Base-by-base conservation (phyloP, 768 basidiomycete species). In the Cyathus striatus region DNA sequence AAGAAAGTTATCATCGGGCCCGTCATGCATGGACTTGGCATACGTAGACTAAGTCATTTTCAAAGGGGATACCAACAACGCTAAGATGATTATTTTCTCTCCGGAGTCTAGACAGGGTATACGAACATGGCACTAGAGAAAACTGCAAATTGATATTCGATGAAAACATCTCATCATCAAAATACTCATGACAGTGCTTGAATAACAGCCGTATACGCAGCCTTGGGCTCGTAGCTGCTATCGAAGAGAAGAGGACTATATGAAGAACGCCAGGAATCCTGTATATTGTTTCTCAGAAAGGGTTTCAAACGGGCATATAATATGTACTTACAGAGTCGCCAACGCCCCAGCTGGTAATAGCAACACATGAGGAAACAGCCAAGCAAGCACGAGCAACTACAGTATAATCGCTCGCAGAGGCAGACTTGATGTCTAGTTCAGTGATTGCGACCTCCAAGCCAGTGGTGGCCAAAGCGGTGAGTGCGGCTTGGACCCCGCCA, bases 261-360 rank as follows among this genome's bases (percentile, higher is more conserved):
- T 40, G 54, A 54, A 1, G 68, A 54, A 37, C 64, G 56, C 68
- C 68, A 72, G 6, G 69, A 72, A 55, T 70, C 61, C 58, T 63
- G 30, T 5, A 23, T n/a, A 10, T 18, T 4, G 24, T 7, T 22
- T 10, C 3, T 21, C 27, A 14, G 7, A 16, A 21, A n/a, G n/a
- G 27, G 27, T 9, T 9, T 9, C n/a, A 9, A n/a, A 30, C n/a
- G 27, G n/a, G 9, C 9, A 30, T 9, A 30, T 9, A 30, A n/a
- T n/a, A 30, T 9, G 27, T 30, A 30, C 61, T 10, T 44, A 67
- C 68, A 40, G 56, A 56, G 48, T 73, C 70, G 45, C 64, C 57
- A 35, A 70, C 66, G 49, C 69, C 71, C 72, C 71, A 72, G 42
- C 51, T 56, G 25, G 71, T 72, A 53, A 73, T 70, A 20, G 63